Conservation (phyloP, 2,329 filamentous ascomycete genomes). For the Botrytis cinerea region DNA sequence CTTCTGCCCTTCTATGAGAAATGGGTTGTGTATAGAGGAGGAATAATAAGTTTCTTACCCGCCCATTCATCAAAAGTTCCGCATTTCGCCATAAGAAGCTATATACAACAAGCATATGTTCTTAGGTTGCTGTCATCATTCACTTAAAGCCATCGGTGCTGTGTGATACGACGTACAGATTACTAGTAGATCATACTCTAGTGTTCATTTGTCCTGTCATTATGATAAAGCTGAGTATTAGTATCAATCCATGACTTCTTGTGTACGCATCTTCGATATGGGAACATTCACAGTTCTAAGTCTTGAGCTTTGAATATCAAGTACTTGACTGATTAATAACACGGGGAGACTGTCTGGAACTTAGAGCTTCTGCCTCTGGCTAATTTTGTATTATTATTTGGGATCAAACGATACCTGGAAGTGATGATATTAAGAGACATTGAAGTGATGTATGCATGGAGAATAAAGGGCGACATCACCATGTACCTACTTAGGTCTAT, state of each 20-base stretch:
- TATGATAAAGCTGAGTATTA: neutral
- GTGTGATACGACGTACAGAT: neutral
- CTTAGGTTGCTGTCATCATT: neutral
- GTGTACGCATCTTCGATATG: accelerated
- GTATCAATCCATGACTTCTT: neutral
- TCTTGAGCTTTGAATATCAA: neutral
- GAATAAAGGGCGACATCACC: accelerated
- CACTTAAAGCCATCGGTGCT: neutral
- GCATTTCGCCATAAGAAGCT: neutral
- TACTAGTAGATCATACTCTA: too few species aligned
- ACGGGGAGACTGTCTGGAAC: neutral
- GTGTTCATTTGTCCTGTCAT: too few species aligned
- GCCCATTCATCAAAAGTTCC: neutral
- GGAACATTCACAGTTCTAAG: neutral
- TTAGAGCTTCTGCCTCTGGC: neutral
- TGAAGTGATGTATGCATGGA: neutral
- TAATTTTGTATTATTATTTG: neutral
- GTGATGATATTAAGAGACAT: neutral
- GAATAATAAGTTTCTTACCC: neutral
- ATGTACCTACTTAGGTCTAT: neutral
- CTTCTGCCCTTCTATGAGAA: accelerated
- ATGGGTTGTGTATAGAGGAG: neutral
- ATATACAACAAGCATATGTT: neutral
- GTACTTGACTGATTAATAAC: accelerated
- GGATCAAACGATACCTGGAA: neutral